Conservation (phyloP, 331 rosid species). For the Telfairia occidentalis region DNA sequence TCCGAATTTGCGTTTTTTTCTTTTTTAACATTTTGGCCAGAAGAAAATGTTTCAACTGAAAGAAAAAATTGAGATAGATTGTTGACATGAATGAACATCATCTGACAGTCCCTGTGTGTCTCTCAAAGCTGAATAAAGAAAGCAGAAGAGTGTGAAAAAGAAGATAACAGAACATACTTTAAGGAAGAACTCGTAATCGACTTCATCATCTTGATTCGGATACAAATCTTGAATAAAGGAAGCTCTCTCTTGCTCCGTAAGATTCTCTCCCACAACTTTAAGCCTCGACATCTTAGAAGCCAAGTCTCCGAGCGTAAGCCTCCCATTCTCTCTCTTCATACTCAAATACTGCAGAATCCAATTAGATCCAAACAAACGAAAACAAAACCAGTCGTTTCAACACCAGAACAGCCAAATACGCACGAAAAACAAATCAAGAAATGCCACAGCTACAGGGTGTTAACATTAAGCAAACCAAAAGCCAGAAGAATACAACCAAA, state of each 20-base stretch:
- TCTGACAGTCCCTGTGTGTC: neutral
- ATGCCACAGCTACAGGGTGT: neutral
- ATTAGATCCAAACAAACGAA: conserved; percentile 21
- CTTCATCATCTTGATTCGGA: conserved; percentile 64
- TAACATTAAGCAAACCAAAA: neutral
- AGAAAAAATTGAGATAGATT: neutral
- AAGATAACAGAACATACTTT: conserved; percentile 35
- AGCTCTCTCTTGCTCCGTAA: conserved; percentile 79
- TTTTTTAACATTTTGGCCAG: neutral
- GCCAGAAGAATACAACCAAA: neutral
- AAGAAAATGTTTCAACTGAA: neutral
- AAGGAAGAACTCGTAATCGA: conserved; percentile 88
- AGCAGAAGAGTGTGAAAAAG: neutral
- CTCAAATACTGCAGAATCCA: conserved; percentile 43
- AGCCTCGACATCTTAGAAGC: conserved; percentile 81
- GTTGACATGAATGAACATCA: neutral
- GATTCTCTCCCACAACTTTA: conserved; percentile 80
- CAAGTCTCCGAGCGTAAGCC: conserved; percentile 63
- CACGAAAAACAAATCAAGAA: neutral
- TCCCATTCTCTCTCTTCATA: conserved; percentile 85
- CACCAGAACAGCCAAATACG: neutral
- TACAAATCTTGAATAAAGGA: conserved; percentile 57
- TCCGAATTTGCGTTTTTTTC: neutral
- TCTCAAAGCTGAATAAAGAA: neutral
- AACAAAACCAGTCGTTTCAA: neutral